phyloP scores from a whole-genome alignment of 2,329 filamentous ascomycete species.

The Aspergillus pseudoglaucus region DNA sequence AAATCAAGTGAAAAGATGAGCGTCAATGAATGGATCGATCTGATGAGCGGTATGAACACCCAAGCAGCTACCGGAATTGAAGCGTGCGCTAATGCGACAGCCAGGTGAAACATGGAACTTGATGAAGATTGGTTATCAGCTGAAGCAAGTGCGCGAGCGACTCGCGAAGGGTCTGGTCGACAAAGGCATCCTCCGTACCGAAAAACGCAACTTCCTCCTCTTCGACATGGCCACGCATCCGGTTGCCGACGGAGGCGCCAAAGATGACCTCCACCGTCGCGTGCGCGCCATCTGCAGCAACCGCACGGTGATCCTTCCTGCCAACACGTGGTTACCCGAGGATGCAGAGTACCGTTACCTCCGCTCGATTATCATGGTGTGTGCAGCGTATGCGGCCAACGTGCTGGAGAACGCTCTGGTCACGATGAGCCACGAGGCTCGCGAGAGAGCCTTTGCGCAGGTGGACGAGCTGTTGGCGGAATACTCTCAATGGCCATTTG shows the following conservation, averaged over 20 bases:
- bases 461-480: constrained; percentile 93
- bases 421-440: constrained; percentile 84
- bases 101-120: constrained; percentile 98
- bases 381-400: constrained; percentile 94
- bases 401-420: constrained; percentile 96
- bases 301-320: constrained; percentile 83
- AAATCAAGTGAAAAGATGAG: constrained; percentile 99
- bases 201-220: constrained; percentile 98
- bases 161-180: constrained; percentile 96
- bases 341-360: constrained; percentile 90
- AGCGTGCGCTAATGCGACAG: constrained; percentile 6
- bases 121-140: constrained; percentile 99
- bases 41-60: constrained; percentile 78
- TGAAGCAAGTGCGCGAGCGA: constrained; percentile 97
- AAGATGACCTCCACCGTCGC: constrained; percentile 91
- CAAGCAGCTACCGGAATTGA: too few species aligned
- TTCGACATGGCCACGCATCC: constrained; percentile 99
- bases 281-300: constrained; percentile 90
- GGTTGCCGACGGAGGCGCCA: constrained; percentile 90
- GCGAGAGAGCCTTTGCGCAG: constrained; percentile 91
- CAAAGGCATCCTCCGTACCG: constrained; percentile 95
- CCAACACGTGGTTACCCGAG: constrained; percentile 84
- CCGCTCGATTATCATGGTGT: constrained; percentile 91
- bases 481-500: constrained; percentile 97
- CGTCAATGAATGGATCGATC: constrained; percentile 96